phyloP scores from a whole-genome alignment of 1,284 basidiomycete species.

The Apiotrichum sp. region DNA sequence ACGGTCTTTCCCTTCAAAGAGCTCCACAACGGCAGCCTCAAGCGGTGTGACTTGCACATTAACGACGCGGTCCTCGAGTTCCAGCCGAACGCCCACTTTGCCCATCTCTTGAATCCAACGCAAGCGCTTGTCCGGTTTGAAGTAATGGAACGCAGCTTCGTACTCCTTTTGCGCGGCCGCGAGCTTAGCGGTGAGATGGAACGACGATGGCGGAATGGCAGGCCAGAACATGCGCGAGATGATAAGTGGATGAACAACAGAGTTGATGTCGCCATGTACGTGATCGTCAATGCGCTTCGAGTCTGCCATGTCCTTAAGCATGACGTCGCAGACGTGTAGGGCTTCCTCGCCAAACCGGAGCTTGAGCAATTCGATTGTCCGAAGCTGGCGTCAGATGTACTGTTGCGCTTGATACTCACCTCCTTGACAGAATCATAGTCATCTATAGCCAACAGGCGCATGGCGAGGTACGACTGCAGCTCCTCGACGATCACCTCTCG shows the following conservation, averaged over 20 bases:
- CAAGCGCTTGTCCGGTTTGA: constrained; percentile 85
- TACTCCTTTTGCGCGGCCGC: constrained; percentile 68
- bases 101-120: constrained; percentile 82
- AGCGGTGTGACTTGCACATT: constrained; percentile 73
- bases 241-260: constrained; percentile 73
- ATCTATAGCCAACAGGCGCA: constrained; percentile 67
- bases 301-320: constrained; percentile 91
- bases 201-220: constrained; percentile 61
- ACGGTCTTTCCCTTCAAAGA: constrained; percentile 67
- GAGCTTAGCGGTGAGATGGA: constrained; percentile 77
- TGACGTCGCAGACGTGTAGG: constrained; percentile 88
- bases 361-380: constrained; percentile 87
- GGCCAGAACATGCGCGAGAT: constrained; percentile 95
- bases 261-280: constrained; percentile 68
- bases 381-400: constrained; percentile 53
- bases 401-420: constrained; percentile 51
- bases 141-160: constrained; percentile 63
- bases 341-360: constrained; percentile 85
- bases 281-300: constrained; percentile 79
- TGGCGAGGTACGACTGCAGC: constrained; percentile 78
- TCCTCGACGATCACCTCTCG: constrained; percentile 91
- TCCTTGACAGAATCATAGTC: constrained; percentile 78
- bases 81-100: constrained; percentile 67
- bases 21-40: constrained; percentile 80
- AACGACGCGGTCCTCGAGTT: constrained; percentile 70